Base-by-base conservation (phyloP, 805 yeast species). In the Tetrapisispora iriomotensis region DNA sequence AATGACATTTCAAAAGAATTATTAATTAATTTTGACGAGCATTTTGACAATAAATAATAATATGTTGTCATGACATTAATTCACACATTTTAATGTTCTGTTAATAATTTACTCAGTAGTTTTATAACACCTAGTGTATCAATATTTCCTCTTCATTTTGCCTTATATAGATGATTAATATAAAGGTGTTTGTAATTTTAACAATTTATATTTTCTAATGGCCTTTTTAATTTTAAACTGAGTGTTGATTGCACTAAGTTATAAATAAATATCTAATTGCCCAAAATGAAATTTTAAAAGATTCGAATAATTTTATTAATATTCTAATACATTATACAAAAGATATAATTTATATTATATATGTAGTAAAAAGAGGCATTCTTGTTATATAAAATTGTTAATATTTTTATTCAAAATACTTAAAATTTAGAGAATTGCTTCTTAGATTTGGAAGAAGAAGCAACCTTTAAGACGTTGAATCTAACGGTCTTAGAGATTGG, bases 401-500 rank as follows among this genome's bases (percentile, higher is more conserved):
- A 33, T 23, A 23, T 23, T 23, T 26, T 15, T 34, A 13, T n/a
- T 23, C 12, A 32, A 35, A 26, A 19, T 20, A 41, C 61, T 85
- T 90, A 92, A 74, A 92, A 92, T 77, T 92, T 92, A 74, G 87
- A 63, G 80, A 92, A 92, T 76, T 85, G 86, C 84, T 92, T 92
- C 79, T 74, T 74, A 56, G 86, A 68, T 74, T 82, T 82, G 62
- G 77, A 74, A 68, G 92, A 79, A 65, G 87, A 74, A 65, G 88
- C 75, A 66, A 92, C 95, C 75, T 88, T 87, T 67, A 92, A 77
- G 65, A 92, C 99, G 81, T 92, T 92, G 85, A 92, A 92, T 84
- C 98, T 90, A 65, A 92, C 96, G 62, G 99, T 92, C 77, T 92
- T 92, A 65, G 98, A 92, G 70, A 92, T 75, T 66, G 99, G 99